Percentiles rank a stretch among this genome's conserved stretches.
Evolutionary conservation across 495 filamentous ascomycete genomes (phyloP).

Genomic region (Neurospora terricola): DNA sequence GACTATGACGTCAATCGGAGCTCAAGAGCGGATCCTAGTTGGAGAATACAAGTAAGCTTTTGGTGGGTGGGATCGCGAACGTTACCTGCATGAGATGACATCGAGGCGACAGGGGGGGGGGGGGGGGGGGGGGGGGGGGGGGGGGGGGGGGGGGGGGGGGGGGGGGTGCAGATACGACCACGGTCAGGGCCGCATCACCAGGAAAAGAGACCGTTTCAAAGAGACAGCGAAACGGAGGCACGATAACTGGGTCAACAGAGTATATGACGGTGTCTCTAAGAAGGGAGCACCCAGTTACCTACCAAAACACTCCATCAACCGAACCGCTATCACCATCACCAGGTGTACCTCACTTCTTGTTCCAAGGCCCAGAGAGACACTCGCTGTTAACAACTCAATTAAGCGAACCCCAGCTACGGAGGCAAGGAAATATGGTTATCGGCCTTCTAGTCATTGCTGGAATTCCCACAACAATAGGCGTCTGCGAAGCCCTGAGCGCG

Average conservation of each 20-base stretch:
- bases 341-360: neutral
- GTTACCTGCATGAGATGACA: conserved; percentile 10
- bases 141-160: conserved; percentile 8
- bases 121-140: conserved; percentile 1
- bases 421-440: conserved; percentile 21
- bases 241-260: neutral
- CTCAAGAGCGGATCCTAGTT: neutral
- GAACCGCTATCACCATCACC: neutral
- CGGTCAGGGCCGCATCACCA: neutral
- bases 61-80: neutral
- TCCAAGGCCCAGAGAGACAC: neutral
- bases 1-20: conserved; percentile 14
- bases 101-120: conserved; percentile 1
- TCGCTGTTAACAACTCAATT: neutral
- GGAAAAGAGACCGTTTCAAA: neutral
- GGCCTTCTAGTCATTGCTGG: conserved; percentile 35
- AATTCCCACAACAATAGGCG: conserved; percentile 42
- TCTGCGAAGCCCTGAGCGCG: conserved; percentile 39
- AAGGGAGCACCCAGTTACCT: neutral
- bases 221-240: neutral
- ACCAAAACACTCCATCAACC: neutral
- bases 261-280: neutral
- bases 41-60: conserved; percentile 15
- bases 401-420: neutral
- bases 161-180: neutral